Base-by-base conservation (phyloP, 768 basidiomycete genomes). In the Amanita exitialis region DNA sequence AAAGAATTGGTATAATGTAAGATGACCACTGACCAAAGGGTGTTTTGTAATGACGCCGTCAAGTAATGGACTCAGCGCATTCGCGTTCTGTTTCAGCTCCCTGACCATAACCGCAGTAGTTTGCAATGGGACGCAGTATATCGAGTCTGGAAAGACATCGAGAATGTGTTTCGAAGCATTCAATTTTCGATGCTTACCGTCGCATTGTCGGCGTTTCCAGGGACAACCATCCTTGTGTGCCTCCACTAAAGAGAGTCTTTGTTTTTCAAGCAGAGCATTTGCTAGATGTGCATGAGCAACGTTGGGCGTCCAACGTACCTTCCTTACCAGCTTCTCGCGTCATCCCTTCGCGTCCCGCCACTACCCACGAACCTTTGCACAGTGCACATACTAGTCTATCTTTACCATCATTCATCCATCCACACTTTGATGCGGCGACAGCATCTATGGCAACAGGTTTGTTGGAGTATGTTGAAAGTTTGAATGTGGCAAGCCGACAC, bases 371-470 rank as follows among this genome's bases (percentile, higher is more conserved):
- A 9, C 74, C 72, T 51, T 68, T 70, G 58, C 88, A 90, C 15
- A 90, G 64, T 2, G 80, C 80, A 58, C 88, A 90, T 2, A 84
- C 73, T 16, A 90, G 64, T 43, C 88, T 72, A 53, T 90, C 88
- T 64, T 86, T 89, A 38, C 86, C 86, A 47, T 89, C 81, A 54
- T 91, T 91, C 20, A 76, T 69, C 89, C 89, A 92, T 1, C 89
- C 89, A 60, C 85, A 87, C 62, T 78, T 86, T 0, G 88, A 73
- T 2, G 89, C 88, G 15, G 88, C 81, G 12, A 90, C 86, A 1
- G 88, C 82, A 51, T 91, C 79, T 25, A 90, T 82, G 8, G 72
- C 69, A 0, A 77, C 49, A 0, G 88, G 86, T 62, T 91, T 91
- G 56, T 85, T 86, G 15, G 83, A 74, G 58, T 90, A 92, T 0